Base-by-base conservation (phyloP, 2,329 filamentous ascomycete genomes). In the Fusarium duplospermum region DNA sequence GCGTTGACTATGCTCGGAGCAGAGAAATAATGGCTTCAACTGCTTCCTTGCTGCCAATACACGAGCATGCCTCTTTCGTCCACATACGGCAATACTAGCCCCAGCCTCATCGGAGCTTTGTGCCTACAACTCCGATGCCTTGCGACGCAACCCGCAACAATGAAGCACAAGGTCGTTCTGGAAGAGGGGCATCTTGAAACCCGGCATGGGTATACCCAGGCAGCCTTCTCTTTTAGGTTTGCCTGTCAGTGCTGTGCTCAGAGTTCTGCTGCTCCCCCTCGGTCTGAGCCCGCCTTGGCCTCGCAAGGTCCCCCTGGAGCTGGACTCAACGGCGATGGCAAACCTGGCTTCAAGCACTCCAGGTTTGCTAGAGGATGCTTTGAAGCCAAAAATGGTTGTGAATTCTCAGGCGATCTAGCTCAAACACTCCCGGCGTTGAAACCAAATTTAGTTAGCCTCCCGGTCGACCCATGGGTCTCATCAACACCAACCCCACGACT, bases 381-480 rank as follows among this genome's bases (percentile, higher is more conserved):
- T 60, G 36, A 50, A 54, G 68, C 35, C 31, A 31, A 69, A 54
- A 65, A 24, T 24, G 20, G 35, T 38, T 64, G 18, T 31, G 50
- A 54, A 54, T 33, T 16, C 62, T 47, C 45, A 24, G 50, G 57
- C 31, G 62, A 64, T 72, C 62, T 58, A 66, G 58, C 62, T 67
- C 57, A 63, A 73, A 70, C 66, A 54, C 68, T 36, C 66, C 74
- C 76, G 76, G 76, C 54, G 62, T 67, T 73, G 58, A 29, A 38
- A 38, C 72, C 67, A 60, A 35, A 78, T 71, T 11, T 16, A 78
- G 76, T 57, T 77, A 77, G 76, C 40, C 63, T 59, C 62, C 42
- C 35, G 50, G 20, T 29, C 27, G 27, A 60, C 38, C 57, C 50
- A 59, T 50, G 74, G 66, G 60, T n/a, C 33, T 20, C 31, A 14